Evolutionary conservation across 768 basidiomycete species (phyloP), one percentile per base, ranked within the genome.

Genomic region (Phylloporus sp.): DNA sequence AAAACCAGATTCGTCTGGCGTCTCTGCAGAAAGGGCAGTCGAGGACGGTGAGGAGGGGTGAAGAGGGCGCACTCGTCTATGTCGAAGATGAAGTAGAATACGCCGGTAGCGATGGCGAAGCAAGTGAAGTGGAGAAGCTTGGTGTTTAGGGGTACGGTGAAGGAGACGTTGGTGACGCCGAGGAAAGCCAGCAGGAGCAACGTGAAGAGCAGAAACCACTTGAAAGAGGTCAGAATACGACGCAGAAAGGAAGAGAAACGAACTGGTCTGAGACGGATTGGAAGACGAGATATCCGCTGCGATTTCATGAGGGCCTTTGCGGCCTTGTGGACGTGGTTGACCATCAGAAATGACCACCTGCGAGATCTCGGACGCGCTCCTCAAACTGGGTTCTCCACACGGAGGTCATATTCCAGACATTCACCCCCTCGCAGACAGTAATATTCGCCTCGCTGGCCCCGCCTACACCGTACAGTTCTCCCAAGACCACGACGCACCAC

Each of bases 1-100:
- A 92, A 55, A 89, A 84, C 89, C 90, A 92, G 65, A 91, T 77
- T 52, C 89, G 74, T 49, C 89, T 71, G 7, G 83, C 81, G 43
- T 82, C 82, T 62, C 90, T 92, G 42, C 14, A 38, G 6, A 33
- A 27, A 9, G n/a, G 44, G 26, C 22, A 7, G 18, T 28, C 38
- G 26, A 49, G 49, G 27, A 37, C 11, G 9, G 20, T 8, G 24
- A 11, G 11, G 29, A 21, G 35, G 7, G 52, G 27, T 20, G 23
- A 9, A 4, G 13, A 38, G 33, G 23, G 69, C 86, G 63, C 56
- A 92, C 89, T 92, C 90, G 49, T 92, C 90, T 9, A 90, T 82
- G 57, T 92, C 90, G 27, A 89, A 76, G 38, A 91, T 87, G 59
- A 90, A 91, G 66, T 90, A 92, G 65, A 91, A 91, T 6, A 90